Percentiles rank a stretch among this genome's conserved stretches.
Evolutionary conservation across 208 protist species (phyloP).

Genomic region (Leishmania turanica): DNA sequence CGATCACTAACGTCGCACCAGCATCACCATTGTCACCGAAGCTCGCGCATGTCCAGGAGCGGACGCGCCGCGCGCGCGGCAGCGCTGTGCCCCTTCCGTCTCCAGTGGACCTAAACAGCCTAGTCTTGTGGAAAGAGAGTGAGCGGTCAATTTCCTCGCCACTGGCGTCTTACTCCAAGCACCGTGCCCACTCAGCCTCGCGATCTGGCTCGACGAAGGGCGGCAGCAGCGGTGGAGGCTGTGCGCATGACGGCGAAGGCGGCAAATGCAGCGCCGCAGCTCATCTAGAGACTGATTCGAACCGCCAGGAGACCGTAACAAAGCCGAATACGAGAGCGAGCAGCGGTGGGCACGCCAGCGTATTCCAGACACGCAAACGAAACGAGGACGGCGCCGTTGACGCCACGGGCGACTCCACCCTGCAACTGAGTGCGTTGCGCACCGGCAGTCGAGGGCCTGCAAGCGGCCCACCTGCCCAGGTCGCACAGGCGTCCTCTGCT

Average conservation of each 20-base stretch:
- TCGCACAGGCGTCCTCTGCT: not conserved
- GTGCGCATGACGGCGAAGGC: not conserved
- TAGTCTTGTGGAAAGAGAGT: not conserved
- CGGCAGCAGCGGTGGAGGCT: not conserved
- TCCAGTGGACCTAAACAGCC: constrained; percentile 7
- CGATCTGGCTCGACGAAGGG: constrained; percentile 1
- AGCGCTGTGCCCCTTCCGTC: constrained; percentile 8
- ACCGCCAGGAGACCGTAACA: not conserved
- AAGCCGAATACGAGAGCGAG: not conserved
- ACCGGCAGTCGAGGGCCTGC: not conserved
- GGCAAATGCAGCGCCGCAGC: not conserved
- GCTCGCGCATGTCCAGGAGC: not conserved
- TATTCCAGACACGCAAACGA: not conserved
- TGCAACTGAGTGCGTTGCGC: not conserved
- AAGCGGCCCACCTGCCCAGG: not conserved
- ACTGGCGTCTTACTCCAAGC: not conserved
- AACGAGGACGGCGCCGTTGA: not conserved
- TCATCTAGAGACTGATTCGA: not conserved
- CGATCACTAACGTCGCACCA: not conserved
- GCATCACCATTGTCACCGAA: not conserved
- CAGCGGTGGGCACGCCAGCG: not conserved
- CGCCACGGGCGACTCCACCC: not conserved
- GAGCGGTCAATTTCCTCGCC: not conserved
- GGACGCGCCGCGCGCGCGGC: not conserved
- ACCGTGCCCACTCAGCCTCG: not conserved